Base-by-base conservation (phyloP, 192 early-diverging fungal genomes). In the Coemansia sp. region DNA sequence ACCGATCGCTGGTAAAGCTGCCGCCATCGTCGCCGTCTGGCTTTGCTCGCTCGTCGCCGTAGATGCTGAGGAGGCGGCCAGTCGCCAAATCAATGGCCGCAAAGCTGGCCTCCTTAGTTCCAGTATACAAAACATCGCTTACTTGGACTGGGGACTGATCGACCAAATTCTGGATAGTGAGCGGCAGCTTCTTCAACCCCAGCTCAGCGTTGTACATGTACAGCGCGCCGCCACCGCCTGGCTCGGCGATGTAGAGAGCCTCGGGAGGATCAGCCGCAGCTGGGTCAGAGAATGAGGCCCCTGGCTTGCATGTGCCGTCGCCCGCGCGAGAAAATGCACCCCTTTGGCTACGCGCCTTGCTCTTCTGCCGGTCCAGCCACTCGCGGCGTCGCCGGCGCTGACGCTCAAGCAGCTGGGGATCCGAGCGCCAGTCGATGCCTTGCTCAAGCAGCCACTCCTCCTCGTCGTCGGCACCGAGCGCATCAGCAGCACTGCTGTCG, bases 81-180 rank as follows among this genome's bases (percentile, higher is more conserved):
- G 84, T 86, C 6, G 71, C 35, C 45, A 92, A 84, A 73, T 94
- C 89, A 7, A 96, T 67, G 6, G 91, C 91, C 0, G 89, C 71
- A 58, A 94, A 81, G 9, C 84, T 76, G 10, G 91, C 88, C 17
- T 77, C 75, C 65, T 93, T 93, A 17, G 72, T 81, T 6, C 92
- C 88, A 9, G 88, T 88, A 64, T 91, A 93, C 8, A 88, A 76
- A 25, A 86, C 79, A 3, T 84, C 85, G 43, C 82, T 85, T 19
- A 71, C 65, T 19, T 85, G 83, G 46, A 86, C 84, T 6, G 89
- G 84, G 29, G 87, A 87, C 43, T 73, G 75, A 39, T 85, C 82
- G 0, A 91, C 90, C 25, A 96, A 73, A 11, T 89, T 73, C 69
- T 93, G 89, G 51, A 96, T 84, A 0, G 91, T 86, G 22, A 88